A percentile compares a stretch with the other conserved stretches of the same genome.
These are phyloP conservation scores for Leishmania turanica DNA, from an alignment of 208 protist genomes.

Conservation along the genomic window DNA sequence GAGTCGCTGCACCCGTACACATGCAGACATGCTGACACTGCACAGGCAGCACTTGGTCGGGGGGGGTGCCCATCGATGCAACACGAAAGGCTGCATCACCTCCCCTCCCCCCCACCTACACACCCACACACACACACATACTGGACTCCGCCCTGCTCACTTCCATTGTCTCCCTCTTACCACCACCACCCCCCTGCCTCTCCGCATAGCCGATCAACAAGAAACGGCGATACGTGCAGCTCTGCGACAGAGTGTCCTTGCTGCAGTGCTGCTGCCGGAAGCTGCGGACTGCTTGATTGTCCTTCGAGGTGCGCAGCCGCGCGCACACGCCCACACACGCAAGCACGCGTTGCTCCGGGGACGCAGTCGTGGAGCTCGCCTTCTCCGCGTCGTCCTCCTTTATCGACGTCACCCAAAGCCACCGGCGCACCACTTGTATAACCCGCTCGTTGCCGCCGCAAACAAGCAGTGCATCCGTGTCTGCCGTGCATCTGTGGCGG, in stretches of 20 bases:
- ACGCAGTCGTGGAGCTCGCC: neutral
- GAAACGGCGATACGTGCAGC: neutral
- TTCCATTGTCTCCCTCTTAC: slow-evolving; percentile 1
- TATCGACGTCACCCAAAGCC: neutral
- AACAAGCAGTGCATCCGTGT: neutral
- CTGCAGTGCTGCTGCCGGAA: neutral
- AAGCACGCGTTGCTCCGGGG: neutral
- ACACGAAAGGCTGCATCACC: neutral
- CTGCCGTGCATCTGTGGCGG: neutral
- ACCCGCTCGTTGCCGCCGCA: neutral
- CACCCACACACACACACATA: too few species aligned
- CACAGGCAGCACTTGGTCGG: neutral
- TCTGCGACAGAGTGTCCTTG: neutral
- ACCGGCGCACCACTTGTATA: neutral
- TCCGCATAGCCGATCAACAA: neutral
- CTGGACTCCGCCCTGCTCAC: neutral
- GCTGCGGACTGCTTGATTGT: neutral
- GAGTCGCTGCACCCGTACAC: neutral
- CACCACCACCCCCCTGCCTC: neutral
- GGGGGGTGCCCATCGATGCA: neutral
- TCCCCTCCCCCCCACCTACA: too few species aligned
- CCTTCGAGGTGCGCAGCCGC: neutral
- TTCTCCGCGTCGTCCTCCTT: neutral
- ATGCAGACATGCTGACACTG: neutral
- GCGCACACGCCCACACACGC: slow-evolving; percentile 2